phyloP scores from a whole-genome alignment of 768 basidiomycete genomes.

The Hemileccinum impolitum region DNA sequence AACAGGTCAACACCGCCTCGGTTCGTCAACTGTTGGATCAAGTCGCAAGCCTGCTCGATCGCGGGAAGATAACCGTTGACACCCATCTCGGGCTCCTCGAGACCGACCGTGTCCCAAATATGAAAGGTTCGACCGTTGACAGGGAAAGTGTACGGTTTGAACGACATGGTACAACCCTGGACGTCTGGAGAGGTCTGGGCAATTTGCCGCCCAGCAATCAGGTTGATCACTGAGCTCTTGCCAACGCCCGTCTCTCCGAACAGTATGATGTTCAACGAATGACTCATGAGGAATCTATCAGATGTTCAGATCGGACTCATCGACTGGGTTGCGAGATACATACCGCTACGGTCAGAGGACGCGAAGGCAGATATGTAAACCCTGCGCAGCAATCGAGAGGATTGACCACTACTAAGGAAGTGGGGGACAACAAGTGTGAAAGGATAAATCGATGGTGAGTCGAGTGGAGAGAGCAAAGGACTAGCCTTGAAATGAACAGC shows the following conservation, averaged over 20 bases:
- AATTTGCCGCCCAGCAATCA: conserved; percentile 26
- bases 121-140: conserved; percentile 15
- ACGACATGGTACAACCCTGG: conserved; percentile 38
- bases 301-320: conserved; percentile 16
- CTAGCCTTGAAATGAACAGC: background rate
- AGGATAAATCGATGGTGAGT: conserved; percentile 1
- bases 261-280: conserved; percentile 36
- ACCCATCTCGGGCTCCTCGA: conserved; percentile 30
- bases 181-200: conserved; percentile 27
- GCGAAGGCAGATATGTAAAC: no score
- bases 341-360: conserved; percentile 3
- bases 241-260: conserved; percentile 44
- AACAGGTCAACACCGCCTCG: conserved; percentile 40
- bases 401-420: no score
- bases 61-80: conserved; percentile 26
- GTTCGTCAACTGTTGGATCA: conserved; percentile 30
- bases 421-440: background rate
- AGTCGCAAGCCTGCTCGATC: conserved; percentile 27
- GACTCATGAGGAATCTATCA: conserved; percentile 7
- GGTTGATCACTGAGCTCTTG: conserved; percentile 35
- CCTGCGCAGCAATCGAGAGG: no score
- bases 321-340: conserved; percentile 2
- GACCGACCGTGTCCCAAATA: conserved; percentile 37
- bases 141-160: conserved; percentile 24
- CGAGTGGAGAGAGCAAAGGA: background rate